These are phyloP conservation scores for Penicillium dipodomyicola DNA, from an alignment of 495 filamentous ascomycete species.

Conservation along the genomic window DNA sequence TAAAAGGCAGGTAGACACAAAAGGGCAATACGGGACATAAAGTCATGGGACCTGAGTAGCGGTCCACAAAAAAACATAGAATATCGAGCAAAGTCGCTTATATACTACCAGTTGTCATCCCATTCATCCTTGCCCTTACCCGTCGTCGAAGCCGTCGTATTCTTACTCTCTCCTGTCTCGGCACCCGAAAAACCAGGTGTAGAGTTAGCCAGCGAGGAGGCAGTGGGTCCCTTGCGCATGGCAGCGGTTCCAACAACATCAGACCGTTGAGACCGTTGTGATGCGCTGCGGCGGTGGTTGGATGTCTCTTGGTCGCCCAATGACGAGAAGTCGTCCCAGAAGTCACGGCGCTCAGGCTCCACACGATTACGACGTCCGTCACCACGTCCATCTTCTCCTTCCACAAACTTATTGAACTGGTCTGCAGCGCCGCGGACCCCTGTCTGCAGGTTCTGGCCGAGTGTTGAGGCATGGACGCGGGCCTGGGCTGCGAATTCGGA, in stretches of 20 bases:
- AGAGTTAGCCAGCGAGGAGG: constrained; percentile 21
- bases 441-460: constrained; percentile 61
- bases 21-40: constrained; percentile 10
- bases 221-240: constrained; percentile 60
- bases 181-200: constrained; percentile 32
- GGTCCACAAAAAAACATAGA: constrained; percentile 7
- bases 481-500: constrained; percentile 87
- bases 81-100: constrained; percentile 8
- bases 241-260: constrained; percentile 69
- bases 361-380: constrained; percentile 20
- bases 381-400: constrained; percentile 51
- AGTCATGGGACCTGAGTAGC: constrained; percentile 11
- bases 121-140: constrained; percentile 54
- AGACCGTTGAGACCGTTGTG: constrained; percentile 25
- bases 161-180: constrained; percentile 41
- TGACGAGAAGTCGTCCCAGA: constrained; percentile 80
- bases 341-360: constrained; percentile 72
- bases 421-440: constrained; percentile 72
- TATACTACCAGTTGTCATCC: constrained; percentile 63
- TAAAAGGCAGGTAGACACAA: constrained; percentile 5
- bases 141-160: constrained; percentile 33
- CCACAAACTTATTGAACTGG: constrained; percentile 78
- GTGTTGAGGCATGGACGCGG: constrained; percentile 61
- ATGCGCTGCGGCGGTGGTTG: constrained; percentile 32
- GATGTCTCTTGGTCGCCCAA: constrained; percentile 54